Percentiles rank a stretch among this genome's conserved stretches.
phyloP scores from a whole-genome alignment of 2,329 filamentous ascomycete species.

The Colletotrichum sp. region DNA sequence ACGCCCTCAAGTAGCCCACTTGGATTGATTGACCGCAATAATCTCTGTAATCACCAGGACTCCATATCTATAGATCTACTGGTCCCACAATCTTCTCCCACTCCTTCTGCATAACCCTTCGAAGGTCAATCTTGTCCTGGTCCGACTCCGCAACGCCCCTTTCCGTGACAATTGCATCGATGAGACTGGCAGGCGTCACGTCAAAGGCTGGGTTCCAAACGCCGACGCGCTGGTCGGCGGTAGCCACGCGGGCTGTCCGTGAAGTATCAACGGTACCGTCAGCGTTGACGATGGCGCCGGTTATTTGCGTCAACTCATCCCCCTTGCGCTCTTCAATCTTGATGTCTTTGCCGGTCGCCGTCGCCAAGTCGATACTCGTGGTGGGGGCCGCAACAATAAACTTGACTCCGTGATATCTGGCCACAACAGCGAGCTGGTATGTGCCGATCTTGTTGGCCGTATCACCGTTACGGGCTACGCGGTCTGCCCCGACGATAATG shows the following conservation, averaged over 20 bases:
- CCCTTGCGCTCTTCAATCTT: constrained; percentile 86
- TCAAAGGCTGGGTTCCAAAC: constrained; percentile 99
- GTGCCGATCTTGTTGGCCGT: constrained; percentile 99
- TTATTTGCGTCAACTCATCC: constrained; percentile 84
- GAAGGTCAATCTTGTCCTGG: constrained; percentile 73
- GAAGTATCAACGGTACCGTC: constrained; percentile 68
- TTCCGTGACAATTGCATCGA: constrained; percentile 95
- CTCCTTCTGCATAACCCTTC: constrained; percentile 58
- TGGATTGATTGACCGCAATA: neutral
- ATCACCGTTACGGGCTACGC: constrained; percentile 95
- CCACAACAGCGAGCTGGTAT: constrained; percentile 90
- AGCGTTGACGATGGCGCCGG: constrained; percentile 71
- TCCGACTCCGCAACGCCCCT: constrained; percentile 79
- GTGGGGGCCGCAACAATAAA: constrained; percentile 95
- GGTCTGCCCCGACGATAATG: constrained; percentile 92
- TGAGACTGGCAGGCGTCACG: constrained; percentile 85
- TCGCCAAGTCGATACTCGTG: constrained; percentile 89
- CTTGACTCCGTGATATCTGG: constrained; percentile 85
- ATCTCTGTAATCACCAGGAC: neutral
- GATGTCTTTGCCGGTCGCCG: constrained; percentile 78
- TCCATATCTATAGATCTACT: neutral
- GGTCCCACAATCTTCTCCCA: constrained; percentile 44
- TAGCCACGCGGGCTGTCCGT: constrained; percentile 75
- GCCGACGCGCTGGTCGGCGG: constrained; percentile 76
- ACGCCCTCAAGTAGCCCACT: constrained; percentile 43